Evolutionary conservation across 2,329 filamentous ascomycete genomes (phyloP).

Genomic region (Colletotrichum melonis): DNA sequence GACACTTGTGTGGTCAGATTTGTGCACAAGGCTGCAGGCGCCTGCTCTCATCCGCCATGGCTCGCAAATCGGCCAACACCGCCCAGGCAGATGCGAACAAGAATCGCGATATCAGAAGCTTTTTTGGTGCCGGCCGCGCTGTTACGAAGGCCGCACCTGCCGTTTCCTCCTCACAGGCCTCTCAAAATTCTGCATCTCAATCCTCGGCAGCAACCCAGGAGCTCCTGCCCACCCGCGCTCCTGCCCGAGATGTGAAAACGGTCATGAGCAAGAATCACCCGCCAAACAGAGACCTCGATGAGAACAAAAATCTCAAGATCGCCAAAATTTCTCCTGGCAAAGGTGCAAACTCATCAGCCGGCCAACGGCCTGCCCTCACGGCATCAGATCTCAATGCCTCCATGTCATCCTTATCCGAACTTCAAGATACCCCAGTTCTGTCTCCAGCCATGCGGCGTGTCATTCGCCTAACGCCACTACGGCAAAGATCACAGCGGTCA

Average conservation of each 20-base stretch:
- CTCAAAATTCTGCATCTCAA: not conserved
- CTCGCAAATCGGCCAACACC: slow-evolving; percentile 18
- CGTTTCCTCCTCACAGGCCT: not conserved
- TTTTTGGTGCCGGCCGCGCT: slow-evolving; percentile 10
- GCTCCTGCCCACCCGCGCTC: not conserved
- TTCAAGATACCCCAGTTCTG: not conserved
- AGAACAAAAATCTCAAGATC: not conserved
- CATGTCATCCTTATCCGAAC: slow-evolving; percentile 24
- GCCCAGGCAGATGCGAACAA: slow-evolving; percentile 10
- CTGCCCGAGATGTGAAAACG: slow-evolving; percentile 1
- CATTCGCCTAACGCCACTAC: slow-evolving; percentile 1
- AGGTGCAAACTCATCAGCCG: not conserved
- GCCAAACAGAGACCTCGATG: not conserved
- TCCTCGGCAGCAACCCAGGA: not conserved
- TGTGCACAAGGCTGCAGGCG: not conserved
- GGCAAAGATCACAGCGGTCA: not conserved
- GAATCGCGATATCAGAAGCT: slow-evolving; percentile 29
- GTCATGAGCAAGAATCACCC: not conserved
- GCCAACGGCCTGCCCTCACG: not conserved
- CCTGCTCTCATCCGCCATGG: slow-evolving; percentile 11
- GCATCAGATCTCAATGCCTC: slow-evolving; percentile 1
- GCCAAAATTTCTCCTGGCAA: not conserved
- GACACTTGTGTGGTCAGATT: not conserved
- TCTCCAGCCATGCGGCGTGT: not conserved
- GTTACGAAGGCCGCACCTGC: not conserved